Evolutionary conservation across 495 filamentous ascomycete species (phyloP).

Genomic region (Thozetella sp.): DNA sequence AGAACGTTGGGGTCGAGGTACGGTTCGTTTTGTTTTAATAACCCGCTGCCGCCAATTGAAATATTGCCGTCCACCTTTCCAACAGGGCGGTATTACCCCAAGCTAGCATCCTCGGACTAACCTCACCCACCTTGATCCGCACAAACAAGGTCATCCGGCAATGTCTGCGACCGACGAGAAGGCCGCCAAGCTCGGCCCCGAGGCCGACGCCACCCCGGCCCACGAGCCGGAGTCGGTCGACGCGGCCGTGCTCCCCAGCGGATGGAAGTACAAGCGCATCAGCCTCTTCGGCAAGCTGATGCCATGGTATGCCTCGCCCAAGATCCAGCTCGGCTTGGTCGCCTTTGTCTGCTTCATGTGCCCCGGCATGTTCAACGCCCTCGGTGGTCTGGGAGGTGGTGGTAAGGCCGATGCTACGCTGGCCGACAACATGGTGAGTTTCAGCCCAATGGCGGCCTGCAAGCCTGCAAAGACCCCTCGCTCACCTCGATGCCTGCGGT

Average conservation of each 20-base stretch:
- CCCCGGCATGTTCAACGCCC: constrained; percentile 6
- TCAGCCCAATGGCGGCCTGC: not conserved
- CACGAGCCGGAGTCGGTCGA: not conserved
- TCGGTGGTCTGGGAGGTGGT: constrained; percentile 68
- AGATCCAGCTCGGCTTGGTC: constrained; percentile 65
- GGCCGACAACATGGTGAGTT: constrained; percentile 51
- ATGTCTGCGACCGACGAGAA: not conserved
- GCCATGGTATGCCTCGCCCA: constrained; percentile 69
- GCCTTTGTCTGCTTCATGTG: constrained; percentile 39
- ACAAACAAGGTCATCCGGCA: not conserved
- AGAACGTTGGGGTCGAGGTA: not conserved
- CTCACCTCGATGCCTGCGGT: constrained; percentile 26
- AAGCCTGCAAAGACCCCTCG: constrained; percentile 41
- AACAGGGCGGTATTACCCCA: too few species aligned
- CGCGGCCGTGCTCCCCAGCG: constrained; percentile 14
- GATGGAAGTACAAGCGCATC: constrained; percentile 64
- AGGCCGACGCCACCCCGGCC: not conserved
- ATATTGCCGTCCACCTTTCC: too few species aligned
- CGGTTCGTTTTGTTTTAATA: too few species aligned
- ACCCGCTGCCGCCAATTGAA: too few species aligned
- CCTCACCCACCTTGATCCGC: not conserved
- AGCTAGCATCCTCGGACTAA: not conserved
- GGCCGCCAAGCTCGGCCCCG: not conserved
- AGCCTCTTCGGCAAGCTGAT: constrained; percentile 51
- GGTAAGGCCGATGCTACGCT: constrained; percentile 59